Percentiles rank a stretch among this genome's conserved stretches.
These are phyloP conservation scores for Lodderomyces beijingensis DNA, from an alignment of 1,139 yeast genomes.

Conservation along the genomic window DNA sequence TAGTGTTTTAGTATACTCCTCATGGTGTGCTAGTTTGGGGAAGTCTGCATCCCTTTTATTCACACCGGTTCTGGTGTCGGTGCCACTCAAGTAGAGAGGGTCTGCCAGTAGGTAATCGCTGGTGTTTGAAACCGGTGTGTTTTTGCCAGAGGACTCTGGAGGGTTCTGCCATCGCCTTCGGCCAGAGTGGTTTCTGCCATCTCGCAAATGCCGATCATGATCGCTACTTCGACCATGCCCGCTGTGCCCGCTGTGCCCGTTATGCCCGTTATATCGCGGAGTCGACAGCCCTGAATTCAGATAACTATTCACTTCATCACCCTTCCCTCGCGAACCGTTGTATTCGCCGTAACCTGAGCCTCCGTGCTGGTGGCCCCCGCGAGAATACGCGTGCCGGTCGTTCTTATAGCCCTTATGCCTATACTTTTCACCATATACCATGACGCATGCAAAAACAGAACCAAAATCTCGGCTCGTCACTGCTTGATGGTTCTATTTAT, in stretches of 20 bases:
- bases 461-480: too few relatives aligned
- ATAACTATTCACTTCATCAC: too few relatives aligned
- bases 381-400: too few relatives aligned
- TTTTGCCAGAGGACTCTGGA: conserved; percentile 8
- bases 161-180: conserved; percentile 4
- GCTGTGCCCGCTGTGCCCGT: neutral
- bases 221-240: neutral
- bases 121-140: conserved; percentile 8
- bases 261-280: too few relatives aligned
- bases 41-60: conserved; percentile 31
- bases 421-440: conserved; percentile 4
- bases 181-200: too few relatives aligned
- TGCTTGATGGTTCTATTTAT: neutral
- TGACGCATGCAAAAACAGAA: neutral
- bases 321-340: neutral
- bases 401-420: conserved; percentile 1
- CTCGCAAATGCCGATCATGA: neutral
- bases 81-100: conserved; percentile 18
- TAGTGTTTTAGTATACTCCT: conserved; percentile 15
- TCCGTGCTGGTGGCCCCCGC: conserved; percentile 1
- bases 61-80: conserved; percentile 29
- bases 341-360: neutral
- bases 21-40: conserved; percentile 29
- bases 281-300: too few relatives aligned
- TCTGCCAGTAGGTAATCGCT: conserved; percentile 2